Percentiles rank a stretch among this genome's conserved stretches.
Evolutionary conservation across 108 stramenopile species (phyloP).

Genomic region (Nitzschia sp.): DNA sequence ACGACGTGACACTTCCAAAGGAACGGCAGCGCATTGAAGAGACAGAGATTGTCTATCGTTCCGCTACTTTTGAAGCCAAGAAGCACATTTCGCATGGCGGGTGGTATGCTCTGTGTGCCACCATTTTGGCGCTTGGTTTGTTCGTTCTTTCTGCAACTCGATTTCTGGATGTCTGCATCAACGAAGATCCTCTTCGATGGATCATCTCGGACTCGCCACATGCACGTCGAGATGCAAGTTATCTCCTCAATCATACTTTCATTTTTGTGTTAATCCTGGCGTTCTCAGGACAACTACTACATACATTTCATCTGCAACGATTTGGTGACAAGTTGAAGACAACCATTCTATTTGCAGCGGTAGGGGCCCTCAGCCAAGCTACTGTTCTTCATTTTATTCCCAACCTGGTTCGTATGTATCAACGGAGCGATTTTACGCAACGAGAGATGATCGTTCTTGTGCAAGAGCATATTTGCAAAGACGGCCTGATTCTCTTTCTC

Average conservation of each 20-base stretch:
- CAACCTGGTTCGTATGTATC: neutral
- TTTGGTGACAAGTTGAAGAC: constrained; percentile 6
- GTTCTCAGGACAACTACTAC: constrained; percentile 20
- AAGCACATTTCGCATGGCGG: constrained; percentile 21
- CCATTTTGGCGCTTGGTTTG: constrained; percentile 5
- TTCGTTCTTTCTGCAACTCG: constrained; percentile 1
- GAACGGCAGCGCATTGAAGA: constrained; percentile 2
- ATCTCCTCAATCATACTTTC: constrained; percentile 14
- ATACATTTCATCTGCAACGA: constrained; percentile 1
- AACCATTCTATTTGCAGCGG: constrained; percentile 17
- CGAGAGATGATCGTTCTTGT: neutral
- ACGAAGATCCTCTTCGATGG: constrained; percentile 18
- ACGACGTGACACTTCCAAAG: neutral
- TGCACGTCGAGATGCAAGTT: constrained; percentile 11
- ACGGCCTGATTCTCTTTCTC: constrained; percentile 13
- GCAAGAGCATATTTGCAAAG: constrained; percentile 9
- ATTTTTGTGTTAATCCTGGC: constrained; percentile 24
- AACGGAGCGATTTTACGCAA: constrained; percentile 7
- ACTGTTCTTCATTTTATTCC: constrained; percentile 25
- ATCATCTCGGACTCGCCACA: constrained; percentile 10
- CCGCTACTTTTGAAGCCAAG: constrained; percentile 13
- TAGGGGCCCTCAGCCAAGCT: constrained; percentile 16
- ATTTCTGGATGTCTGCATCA: constrained; percentile 13
- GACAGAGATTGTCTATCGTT: neutral
- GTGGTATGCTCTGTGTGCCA: constrained; percentile 22